phyloP scores from a whole-genome alignment of 306 rosid species.

The Corylus americana region DNA sequence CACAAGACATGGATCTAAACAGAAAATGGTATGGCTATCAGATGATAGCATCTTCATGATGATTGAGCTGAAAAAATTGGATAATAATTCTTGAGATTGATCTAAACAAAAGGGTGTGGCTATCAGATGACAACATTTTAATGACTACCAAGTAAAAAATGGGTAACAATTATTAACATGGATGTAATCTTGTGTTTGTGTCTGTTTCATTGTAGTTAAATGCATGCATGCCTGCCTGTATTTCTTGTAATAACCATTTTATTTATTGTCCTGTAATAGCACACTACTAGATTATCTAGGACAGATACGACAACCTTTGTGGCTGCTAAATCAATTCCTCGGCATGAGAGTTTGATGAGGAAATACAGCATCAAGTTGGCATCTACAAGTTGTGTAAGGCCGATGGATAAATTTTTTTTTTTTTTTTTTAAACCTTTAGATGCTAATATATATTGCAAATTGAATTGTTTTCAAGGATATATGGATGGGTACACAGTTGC shows the following conservation, averaged over 20 bases:
- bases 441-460: conserved; percentile 34
- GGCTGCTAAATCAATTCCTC: conserved; percentile 28
- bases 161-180: background rate
- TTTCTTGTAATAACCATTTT: background rate
- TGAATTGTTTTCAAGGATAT: conserved; percentile 46
- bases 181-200: background rate
- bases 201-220: conserved; percentile 1
- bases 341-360: conserved; percentile 38
- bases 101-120: background rate
- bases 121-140: background rate
- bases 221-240: background rate
- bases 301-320: conserved; percentile 12
- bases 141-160: too few relatives aligned
- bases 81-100: background rate
- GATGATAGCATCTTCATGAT: conserved; percentile 2
- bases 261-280: background rate
- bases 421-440: background rate
- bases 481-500: conserved; percentile 68
- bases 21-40: conserved; percentile 34
- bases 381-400: conserved; percentile 56
- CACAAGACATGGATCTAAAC: conserved; percentile 20
- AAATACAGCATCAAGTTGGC: conserved; percentile 52
- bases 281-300: conserved; percentile 36
- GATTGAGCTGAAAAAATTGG: background rate
- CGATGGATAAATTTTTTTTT: background rate